Base-by-base conservation (phyloP, 805 yeast species). In the Ogataea zsoltii region DNA sequence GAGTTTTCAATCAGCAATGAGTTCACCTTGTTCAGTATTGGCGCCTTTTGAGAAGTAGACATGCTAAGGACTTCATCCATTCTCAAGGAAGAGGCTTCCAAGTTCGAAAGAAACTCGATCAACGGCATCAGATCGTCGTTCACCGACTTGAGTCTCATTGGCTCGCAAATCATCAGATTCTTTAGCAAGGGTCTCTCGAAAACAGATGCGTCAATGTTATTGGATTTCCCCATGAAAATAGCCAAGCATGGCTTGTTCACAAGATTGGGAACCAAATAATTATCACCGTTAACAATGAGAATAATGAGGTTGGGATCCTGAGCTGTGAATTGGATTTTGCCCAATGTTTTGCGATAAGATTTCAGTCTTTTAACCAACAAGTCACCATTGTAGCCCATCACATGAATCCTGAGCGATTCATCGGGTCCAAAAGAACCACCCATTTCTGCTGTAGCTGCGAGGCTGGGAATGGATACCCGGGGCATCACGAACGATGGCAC, bases 401-500 rank as follows among this genome's bases (percentile, higher is more conserved):
- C 54, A 42, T 62, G 61, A 5, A 68, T 53, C 15, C 54, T 54
- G 17, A 61, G 42, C 12, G 36, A 25, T 17, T 31, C 23, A 23
- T 13, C 31, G 3, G 6, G 19, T 18, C n/a, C 14, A 13, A 5
- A 6, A 17, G n/a, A 4, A n/a, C n/a, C 13, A 4, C 23, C 21
- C 10, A 13, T 17, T 10, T 16, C 21, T 7, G 40, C 10, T 14
- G 28, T 31, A 15, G 26, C 33, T 15, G 36, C 42, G 9, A 55
- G 23, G 29, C 54, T 45, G 9, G 58, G 52, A 25, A 66, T 46
- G 4, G 69, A 62, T 11, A 68, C 67, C 30, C 62, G 54, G 1
- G 72, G 72, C 72, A 68, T 68, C 14, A 67, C 63, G 50, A 68
- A 68, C 1, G 69, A 65, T 2, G 71, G 69, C 11, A 56, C 52